A percentile compares a stretch with the other conserved stretches of the same genome.
Conservation (phyloP, 2,329 filamentous ascomycete genomes). For the Sarocladiaceae sp. region DNA sequence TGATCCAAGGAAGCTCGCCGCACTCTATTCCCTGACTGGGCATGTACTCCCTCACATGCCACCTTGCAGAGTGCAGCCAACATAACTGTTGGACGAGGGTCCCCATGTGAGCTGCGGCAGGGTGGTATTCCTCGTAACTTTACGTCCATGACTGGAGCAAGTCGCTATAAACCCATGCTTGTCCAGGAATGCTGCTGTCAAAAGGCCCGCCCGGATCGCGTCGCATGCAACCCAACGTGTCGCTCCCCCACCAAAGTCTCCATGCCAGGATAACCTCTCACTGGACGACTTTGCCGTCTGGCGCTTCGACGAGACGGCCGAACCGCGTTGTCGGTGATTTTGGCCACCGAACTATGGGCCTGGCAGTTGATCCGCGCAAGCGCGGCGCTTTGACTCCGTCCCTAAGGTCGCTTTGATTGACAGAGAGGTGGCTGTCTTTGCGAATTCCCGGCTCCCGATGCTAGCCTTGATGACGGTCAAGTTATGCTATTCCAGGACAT, state of each 20-base stretch:
- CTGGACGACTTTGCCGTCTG: not conserved
- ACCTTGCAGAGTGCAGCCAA: too few relatives aligned
- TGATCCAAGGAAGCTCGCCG: too few relatives aligned
- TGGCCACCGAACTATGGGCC: not conserved
- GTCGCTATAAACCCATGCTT: constrained; percentile 3
- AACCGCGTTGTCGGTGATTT: constrained; percentile 4
- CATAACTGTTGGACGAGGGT: not conserved
- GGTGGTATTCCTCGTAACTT: too few relatives aligned
- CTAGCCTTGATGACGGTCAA: too few relatives aligned
- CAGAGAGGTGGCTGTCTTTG: too few relatives aligned
- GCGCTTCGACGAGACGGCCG: constrained; percentile 3
- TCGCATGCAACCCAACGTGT: not conserved
- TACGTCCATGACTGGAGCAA: too few relatives aligned
- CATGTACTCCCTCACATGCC: too few relatives aligned
- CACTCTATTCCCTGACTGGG: too few relatives aligned
- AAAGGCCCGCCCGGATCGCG: constrained; percentile 4
- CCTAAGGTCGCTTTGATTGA: too few relatives aligned
- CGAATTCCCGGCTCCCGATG: too few relatives aligned
- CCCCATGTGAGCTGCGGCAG: not conserved
- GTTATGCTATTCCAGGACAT: too few relatives aligned
- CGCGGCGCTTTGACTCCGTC: not conserved
- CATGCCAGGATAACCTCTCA: not conserved
- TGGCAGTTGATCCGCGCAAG: not conserved
- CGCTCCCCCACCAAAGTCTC: not conserved
- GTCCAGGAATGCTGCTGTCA: not conserved